Evolutionary conservation across 352 stramenopile species (phyloP).

Genomic region (Globisporangium viniferum): DNA sequence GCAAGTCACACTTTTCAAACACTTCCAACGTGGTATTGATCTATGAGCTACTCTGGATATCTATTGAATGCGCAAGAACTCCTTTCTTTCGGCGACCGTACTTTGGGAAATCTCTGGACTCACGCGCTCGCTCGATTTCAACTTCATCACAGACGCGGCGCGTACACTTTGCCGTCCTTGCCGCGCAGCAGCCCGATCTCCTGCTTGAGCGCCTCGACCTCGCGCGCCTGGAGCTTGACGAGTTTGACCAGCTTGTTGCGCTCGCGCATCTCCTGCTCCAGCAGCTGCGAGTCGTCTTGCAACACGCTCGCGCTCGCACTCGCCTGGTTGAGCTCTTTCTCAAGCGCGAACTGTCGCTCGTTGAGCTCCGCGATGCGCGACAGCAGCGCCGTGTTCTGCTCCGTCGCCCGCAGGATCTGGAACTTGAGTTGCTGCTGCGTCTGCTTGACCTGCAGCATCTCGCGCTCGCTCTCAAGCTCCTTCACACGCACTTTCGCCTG

Average conservation of each 20-base stretch:
- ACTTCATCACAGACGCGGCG: constrained; percentile 25
- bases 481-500: constrained; percentile 68
- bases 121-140: background rate
- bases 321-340: constrained; percentile 82
- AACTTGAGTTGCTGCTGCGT: constrained; percentile 61
- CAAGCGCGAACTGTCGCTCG: constrained; percentile 74
- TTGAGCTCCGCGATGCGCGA: constrained; percentile 72
- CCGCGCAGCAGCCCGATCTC: constrained; percentile 84
- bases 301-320: constrained; percentile 39
- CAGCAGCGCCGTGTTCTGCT: constrained; percentile 85
- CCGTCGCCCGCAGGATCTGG: constrained; percentile 73
- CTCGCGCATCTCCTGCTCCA: constrained; percentile 82
- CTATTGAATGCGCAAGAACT: background rate
- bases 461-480: constrained; percentile 68
- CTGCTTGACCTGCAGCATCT: constrained; percentile 42
- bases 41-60: background rate
- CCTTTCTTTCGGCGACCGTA: background rate
- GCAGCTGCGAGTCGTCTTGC: constrained; percentile 45
- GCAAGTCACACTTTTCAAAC: background rate
- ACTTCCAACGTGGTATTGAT: too few species aligned
- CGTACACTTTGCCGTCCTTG: constrained; percentile 82
- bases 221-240: constrained; percentile 89
- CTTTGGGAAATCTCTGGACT: background rate
- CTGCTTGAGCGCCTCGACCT: constrained; percentile 90
- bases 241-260: constrained; percentile 87